A percentile compares a stretch with the other conserved stretches of the same genome.
Conservation (phyloP, 768 basidiomycete species). For the Suillus decipiens region DNA sequence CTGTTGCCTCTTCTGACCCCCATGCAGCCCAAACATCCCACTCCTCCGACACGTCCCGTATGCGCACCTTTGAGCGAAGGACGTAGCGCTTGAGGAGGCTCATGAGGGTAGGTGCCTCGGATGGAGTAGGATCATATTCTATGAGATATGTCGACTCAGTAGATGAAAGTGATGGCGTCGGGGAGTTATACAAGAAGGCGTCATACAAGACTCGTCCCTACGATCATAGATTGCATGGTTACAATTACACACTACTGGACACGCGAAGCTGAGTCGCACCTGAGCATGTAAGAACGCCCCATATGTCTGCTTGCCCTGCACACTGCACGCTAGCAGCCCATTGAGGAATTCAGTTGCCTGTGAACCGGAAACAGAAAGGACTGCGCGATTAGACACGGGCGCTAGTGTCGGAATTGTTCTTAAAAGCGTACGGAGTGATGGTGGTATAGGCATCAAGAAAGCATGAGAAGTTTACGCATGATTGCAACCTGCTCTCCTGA, state of each 20-base stretch:
- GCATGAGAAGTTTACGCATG: conserved; percentile 10
- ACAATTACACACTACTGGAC: conserved; percentile 6
- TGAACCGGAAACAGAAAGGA: conserved; percentile 78
- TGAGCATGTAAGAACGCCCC: conserved; percentile 80
- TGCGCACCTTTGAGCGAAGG: conserved; percentile 85
- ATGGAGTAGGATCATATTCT: conserved; percentile 67
- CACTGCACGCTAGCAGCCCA: conserved; percentile 62
- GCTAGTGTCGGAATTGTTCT: conserved; percentile 56
- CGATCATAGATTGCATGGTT: conserved; percentile 8
- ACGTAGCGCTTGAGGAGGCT: conserved; percentile 81
- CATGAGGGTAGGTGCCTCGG: conserved; percentile 61
- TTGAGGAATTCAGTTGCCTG: conserved; percentile 84
- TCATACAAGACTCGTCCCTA: conserved; percentile 92
- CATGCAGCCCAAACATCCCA: conserved; percentile 85
- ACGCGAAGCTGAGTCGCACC: conserved; percentile 41
- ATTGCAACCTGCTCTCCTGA: not conserved
- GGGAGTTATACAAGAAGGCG: conserved; percentile 75
- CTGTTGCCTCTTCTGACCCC: conserved; percentile 50
- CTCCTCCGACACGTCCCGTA: conserved; percentile 75
- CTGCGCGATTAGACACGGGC: conserved; percentile 60
- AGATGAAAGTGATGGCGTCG: conserved; percentile 29
- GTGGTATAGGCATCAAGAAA: conserved; percentile 34
- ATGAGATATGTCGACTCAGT: conserved; percentile 60
- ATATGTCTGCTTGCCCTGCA: conserved; percentile 57
- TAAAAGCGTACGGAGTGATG: conserved; percentile 45